A percentile compares a stretch with the other conserved stretches of the same genome.
Conservation (phyloP, 306 rosid species). For the Alnus glutinosa region DNA sequence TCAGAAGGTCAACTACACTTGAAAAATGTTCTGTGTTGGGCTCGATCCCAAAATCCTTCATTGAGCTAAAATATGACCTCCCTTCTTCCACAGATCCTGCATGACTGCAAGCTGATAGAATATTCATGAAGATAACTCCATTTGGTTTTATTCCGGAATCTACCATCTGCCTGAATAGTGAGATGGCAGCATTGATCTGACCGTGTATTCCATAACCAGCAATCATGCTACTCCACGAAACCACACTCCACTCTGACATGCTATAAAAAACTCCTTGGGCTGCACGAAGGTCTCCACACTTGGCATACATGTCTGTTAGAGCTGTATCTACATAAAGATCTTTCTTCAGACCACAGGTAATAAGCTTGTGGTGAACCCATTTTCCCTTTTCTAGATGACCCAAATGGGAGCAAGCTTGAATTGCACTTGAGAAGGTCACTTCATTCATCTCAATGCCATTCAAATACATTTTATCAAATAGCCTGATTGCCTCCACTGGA, state of each 20-base stretch:
- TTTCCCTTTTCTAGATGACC: slow-evolving; percentile 84
- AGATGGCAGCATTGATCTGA: slow-evolving; percentile 47
- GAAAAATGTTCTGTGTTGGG: slow-evolving; percentile 72
- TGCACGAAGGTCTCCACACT: slow-evolving; percentile 73
- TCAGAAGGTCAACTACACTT: slow-evolving; percentile 76
- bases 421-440: slow-evolving; percentile 71
- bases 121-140: slow-evolving; percentile 80
- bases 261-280: slow-evolving; percentile 55
- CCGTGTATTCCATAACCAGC: slow-evolving; percentile 85
- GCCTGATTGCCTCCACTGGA: slow-evolving; percentile 64
- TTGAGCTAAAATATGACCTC: slow-evolving; percentile 52
- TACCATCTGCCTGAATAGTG: slow-evolving; percentile 63
- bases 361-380: slow-evolving; percentile 85
- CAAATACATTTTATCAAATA: slow-evolving; percentile 67
- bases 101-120: slow-evolving; percentile 88
- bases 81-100: slow-evolving; percentile 78
- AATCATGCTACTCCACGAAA: slow-evolving; percentile 90
- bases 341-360: slow-evolving; percentile 47
- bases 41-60: slow-evolving; percentile 55
- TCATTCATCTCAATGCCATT: slow-evolving; percentile 56
- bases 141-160: slow-evolving; percentile 64
- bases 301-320: slow-evolving; percentile 84
- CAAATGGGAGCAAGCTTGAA: slow-evolving; percentile 86
- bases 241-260: slow-evolving; percentile 70
- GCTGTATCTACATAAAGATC: slow-evolving; percentile 65